Conservation (phyloP, 441 rosid genomes). For the Euphorbia corollata region DNA sequence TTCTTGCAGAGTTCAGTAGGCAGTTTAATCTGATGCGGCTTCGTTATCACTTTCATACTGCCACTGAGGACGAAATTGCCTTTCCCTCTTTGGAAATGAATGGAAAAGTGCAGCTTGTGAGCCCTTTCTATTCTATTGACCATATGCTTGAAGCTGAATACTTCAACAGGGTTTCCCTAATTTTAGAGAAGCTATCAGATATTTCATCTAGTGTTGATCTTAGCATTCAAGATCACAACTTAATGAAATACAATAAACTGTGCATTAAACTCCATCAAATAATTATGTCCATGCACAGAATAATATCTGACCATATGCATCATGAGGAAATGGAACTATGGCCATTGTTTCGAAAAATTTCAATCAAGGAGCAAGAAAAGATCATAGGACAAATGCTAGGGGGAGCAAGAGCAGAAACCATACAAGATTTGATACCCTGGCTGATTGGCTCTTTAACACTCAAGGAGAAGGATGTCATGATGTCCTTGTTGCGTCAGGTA, state of each 20-base stretch:
- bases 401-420: constrained; percentile 57
- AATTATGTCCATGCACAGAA: constrained; percentile 55
- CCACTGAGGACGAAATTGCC: constrained; percentile 75
- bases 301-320: constrained; percentile 58
- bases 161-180: constrained; percentile 46
- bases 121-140: constrained; percentile 61
- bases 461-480: constrained; percentile 48
- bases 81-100: constrained; percentile 82
- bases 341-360: constrained; percentile 59
- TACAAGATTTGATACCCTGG: constrained; percentile 84
- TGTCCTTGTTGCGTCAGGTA: constrained; percentile 59
- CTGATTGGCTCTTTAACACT: constrained; percentile 50
- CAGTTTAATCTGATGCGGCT: constrained; percentile 49
- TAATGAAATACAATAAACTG: constrained; percentile 36
- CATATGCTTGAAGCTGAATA: constrained; percentile 53
- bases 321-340: constrained; percentile 76
- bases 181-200: constrained; percentile 54
- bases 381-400: constrained; percentile 68
- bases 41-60: constrained; percentile 57
- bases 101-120: constrained; percentile 52
- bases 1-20: constrained; percentile 52
- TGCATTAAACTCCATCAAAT: constrained; percentile 54
- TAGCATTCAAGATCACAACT: constrained; percentile 20
- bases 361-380: constrained; percentile 69
- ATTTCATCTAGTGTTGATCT: constrained; percentile 26